These are phyloP conservation scores for Zasmidium angulare DNA, from an alignment of 2,329 filamentous ascomycete genomes.

Conservation along the genomic window DNA sequence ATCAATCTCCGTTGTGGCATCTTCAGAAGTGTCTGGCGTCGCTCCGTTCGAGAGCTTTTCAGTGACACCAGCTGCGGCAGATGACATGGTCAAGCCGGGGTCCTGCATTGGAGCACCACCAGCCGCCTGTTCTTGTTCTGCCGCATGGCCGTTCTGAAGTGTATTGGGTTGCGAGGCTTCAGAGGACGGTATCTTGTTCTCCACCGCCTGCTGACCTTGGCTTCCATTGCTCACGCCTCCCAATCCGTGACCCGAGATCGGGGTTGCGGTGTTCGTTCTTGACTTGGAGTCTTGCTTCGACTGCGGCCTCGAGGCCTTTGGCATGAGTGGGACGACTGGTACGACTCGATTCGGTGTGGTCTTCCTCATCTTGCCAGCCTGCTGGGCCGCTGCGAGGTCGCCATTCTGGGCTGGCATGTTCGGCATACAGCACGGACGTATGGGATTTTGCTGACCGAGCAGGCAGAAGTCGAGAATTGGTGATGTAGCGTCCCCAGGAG, in stretches of 20 bases:
- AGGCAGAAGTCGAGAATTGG: neutral
- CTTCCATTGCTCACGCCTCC: neutral
- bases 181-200: neutral
- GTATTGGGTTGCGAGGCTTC: neutral
- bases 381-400: constrained; percentile 8
- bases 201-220: neutral
- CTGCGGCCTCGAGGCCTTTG: constrained; percentile 19
- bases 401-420: constrained; percentile 25
- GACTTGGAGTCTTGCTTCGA: constrained; percentile 11
- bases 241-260: neutral
- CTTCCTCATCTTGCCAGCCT: constrained; percentile 16
- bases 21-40: neutral
- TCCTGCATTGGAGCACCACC: neutral
- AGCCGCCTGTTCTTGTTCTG: neutral
- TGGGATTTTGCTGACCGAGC: constrained; percentile 1
- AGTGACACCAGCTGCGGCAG: neutral
- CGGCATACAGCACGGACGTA: neutral
- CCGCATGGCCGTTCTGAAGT: neutral
- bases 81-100: neutral
- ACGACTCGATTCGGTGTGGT: constrained; percentile 25
- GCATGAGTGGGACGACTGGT: constrained; percentile 35
- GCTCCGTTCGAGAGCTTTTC: neutral
- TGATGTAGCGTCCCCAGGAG: constrained; percentile 24
- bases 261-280: constrained; percentile 11
- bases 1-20: constrained; percentile 10